Evolutionary conservation across 2,329 filamentous ascomycete species (phyloP).

Genomic region (Fusarium bulbicola): DNA sequence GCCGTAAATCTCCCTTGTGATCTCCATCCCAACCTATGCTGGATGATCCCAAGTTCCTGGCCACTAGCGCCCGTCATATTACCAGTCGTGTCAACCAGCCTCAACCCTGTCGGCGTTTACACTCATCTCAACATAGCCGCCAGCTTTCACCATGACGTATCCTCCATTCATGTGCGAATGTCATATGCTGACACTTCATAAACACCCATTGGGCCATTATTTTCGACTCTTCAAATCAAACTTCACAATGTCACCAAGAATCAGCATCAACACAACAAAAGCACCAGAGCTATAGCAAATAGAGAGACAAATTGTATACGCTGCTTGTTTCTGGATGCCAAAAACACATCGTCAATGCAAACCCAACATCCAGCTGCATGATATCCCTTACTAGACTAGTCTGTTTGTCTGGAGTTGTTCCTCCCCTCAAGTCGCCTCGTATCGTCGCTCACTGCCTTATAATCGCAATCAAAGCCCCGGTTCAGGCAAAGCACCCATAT

Average conservation of each 20-base stretch:
- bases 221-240: neutral
- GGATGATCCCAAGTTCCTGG: neutral
- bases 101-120: slow-evolving; percentile 13
- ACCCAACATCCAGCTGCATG: slow-evolving; percentile 51
- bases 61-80: slow-evolving; percentile 18
- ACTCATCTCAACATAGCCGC: slow-evolving; percentile 8
- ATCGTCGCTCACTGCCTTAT: slow-evolving; percentile 40
- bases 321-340: slow-evolving; percentile 45
- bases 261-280: neutral
- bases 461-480: slow-evolving; percentile 36
- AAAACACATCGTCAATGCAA: slow-evolving; percentile 49
- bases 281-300: neutral
- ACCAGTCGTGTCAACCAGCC: slow-evolving; percentile 2
- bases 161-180: neutral
- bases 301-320: slow-evolving; percentile 46
- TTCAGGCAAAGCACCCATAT: slow-evolving; percentile 27
- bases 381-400: slow-evolving; percentile 51
- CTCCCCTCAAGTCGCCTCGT: slow-evolving; percentile 40
- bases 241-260: neutral
- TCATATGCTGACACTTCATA: neutral
- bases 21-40: slow-evolving; percentile 8
- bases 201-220: neutral
- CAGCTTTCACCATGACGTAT: slow-evolving; percentile 17
- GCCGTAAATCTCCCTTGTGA: neutral
- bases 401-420: slow-evolving; percentile 50